Percentiles rank a stretch among this genome's conserved stretches.
phyloP scores from a whole-genome alignment of 805 yeast genomes.

The Candida tammaniensis region DNA sequence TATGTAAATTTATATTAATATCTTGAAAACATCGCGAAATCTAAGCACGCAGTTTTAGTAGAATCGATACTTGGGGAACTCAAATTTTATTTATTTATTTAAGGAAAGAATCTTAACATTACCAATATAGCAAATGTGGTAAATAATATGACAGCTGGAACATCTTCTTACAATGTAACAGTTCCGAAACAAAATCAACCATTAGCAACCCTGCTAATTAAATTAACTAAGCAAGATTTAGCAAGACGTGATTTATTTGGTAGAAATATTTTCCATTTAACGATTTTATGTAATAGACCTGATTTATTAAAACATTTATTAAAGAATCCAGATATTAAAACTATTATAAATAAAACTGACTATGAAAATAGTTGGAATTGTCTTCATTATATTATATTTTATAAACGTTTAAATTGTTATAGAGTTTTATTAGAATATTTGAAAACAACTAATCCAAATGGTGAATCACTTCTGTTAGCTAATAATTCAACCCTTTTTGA shows the following conservation, averaged over 20 bases:
- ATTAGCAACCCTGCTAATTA: conserved; percentile 5
- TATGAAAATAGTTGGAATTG: conserved; percentile 81
- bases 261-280: conserved; percentile 56
- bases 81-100: too few species aligned
- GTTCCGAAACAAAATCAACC: too few species aligned
- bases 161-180: too few species aligned
- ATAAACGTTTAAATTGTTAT: conserved; percentile 56
- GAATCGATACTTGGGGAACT: too few species aligned
- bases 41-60: too few species aligned
- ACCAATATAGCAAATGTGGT: not conserved
- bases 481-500: conserved; percentile 25
- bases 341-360: conserved; percentile 46
- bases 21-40: too few species aligned
- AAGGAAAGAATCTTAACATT: too few species aligned
- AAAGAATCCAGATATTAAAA: conserved; percentile 45
- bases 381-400: conserved; percentile 64
- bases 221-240: conserved; percentile 8
- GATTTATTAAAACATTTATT: conserved; percentile 47
- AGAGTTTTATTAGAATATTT: conserved; percentile 32
- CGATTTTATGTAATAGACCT: conserved; percentile 48
- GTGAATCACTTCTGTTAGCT: conserved; percentile 7
- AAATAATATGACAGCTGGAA: too few species aligned
- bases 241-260: conserved; percentile 67
- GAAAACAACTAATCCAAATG: conserved; percentile 7
- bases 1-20: too few species aligned